phyloP scores from a whole-genome alignment of 1,284 basidiomycete species.

The Naganishia sp. region DNA sequence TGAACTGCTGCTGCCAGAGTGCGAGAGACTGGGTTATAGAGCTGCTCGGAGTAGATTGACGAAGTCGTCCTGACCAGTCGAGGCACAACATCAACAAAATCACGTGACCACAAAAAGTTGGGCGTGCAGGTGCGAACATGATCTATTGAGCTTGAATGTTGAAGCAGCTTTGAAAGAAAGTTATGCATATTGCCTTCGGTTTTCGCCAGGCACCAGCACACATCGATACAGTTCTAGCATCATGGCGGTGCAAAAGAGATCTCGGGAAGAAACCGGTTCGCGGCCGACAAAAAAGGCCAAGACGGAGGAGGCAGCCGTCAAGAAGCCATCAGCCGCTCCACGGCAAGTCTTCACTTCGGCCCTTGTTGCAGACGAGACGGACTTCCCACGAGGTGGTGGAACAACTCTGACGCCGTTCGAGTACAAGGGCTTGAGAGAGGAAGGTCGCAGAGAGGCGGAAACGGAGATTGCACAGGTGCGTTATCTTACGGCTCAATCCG shows the following conservation, averaged over 20 bases:
- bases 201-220: background rate
- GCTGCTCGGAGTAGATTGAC: too few species aligned
- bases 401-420: conserved; percentile 81
- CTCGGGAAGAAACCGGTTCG: conserved; percentile 15
- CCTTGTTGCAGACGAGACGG: conserved; percentile 71
- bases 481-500: conserved; percentile 36
- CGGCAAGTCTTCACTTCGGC: conserved; percentile 49
- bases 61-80: background rate
- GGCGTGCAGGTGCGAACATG: background rate
- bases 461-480: conserved; percentile 70
- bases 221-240: background rate
- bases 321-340: conserved; percentile 32
- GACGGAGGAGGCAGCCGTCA: conserved; percentile 15
- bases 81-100: conserved; percentile 16
- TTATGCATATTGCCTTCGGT: too few species aligned
- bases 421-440: conserved; percentile 78
- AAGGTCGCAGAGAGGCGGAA: conserved; percentile 81
- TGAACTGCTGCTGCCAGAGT: too few species aligned
- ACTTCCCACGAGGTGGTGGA: conserved; percentile 88
- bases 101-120: conserved; percentile 28
- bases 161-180: too few species aligned
- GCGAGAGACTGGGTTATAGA: too few species aligned
- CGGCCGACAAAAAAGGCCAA: conserved; percentile 24
- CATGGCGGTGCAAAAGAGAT: conserved; percentile 24
- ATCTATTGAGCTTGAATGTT: too few species aligned